Evolutionary conservation across 2,329 filamentous ascomycete genomes (phyloP).

Genomic region (Teratosphaeria zuluensis): DNA sequence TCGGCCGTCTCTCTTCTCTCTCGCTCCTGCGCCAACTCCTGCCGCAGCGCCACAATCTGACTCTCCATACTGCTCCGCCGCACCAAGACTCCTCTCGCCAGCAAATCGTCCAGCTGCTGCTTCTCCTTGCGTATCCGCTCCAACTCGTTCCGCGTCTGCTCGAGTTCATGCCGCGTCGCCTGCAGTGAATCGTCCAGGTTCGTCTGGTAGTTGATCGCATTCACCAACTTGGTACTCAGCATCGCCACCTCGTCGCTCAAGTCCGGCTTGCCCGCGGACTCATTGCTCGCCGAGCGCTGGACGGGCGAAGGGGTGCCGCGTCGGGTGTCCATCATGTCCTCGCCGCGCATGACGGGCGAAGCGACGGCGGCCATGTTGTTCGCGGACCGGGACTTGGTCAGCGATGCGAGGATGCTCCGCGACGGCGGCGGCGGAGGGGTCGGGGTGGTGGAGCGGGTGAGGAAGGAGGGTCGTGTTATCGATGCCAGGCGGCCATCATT

Average conservation of each 20-base stretch:
- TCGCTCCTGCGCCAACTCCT: conserved; percentile 34
- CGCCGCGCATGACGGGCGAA: conserved; percentile 5
- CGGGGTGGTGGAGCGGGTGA: conserved; percentile 5
- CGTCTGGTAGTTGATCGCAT: conserved; percentile 94
- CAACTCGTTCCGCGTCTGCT: conserved; percentile 58
- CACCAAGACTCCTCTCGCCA: conserved; percentile 67
- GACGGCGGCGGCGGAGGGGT: background rate
- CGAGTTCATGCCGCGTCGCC: conserved; percentile 72
- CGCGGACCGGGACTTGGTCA: background rate
- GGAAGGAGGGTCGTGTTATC: conserved; percentile 1
- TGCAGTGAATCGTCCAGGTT: conserved; percentile 80
- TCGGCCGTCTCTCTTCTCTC: conserved; percentile 34
- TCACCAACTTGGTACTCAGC: conserved; percentile 89
- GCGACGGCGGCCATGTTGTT: conserved; percentile 8
- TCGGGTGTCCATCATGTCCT: conserved; percentile 33
- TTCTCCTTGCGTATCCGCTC: conserved; percentile 59
- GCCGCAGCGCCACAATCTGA: conserved; percentile 31
- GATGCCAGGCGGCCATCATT: conserved; percentile 4
- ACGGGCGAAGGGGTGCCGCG: conserved; percentile 26
- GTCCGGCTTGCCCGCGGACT: conserved; percentile 43
- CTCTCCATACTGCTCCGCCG: conserved; percentile 62
- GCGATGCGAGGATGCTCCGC: background rate
- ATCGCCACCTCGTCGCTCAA: conserved; percentile 71
- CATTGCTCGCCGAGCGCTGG: conserved; percentile 14
- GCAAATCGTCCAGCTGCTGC: conserved; percentile 57